phyloP scores from a whole-genome alignment of 495 filamentous ascomycete genomes.

The Pyronema omphalodes region DNA sequence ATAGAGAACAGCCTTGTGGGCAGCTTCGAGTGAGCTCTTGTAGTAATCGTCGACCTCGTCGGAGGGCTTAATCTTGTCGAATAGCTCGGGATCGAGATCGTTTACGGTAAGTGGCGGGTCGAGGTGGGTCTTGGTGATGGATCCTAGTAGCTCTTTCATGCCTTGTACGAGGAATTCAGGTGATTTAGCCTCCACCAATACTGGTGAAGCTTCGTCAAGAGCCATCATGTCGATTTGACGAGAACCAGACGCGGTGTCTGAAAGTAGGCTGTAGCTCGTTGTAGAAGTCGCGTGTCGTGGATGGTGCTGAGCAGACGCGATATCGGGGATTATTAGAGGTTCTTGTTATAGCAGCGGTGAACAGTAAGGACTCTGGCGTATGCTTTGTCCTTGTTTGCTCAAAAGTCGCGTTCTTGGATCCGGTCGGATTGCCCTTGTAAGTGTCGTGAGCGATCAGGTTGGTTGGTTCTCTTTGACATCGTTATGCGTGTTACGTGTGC shows the following conservation, averaged over 20 bases:
- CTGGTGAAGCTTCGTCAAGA: not conserved
- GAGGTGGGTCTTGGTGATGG: slow-evolving; percentile 26
- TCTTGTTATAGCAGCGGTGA: too few relatives aligned
- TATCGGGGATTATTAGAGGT: too few relatives aligned
- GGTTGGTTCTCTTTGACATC: too few relatives aligned
- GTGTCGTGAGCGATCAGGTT: too few relatives aligned
- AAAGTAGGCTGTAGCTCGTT: too few relatives aligned
- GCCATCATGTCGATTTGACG: not conserved
- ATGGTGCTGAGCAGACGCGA: too few relatives aligned
- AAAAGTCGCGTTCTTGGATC: too few relatives aligned
- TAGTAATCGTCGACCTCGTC: slow-evolving; percentile 18
- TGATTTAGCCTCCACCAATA: not conserved
- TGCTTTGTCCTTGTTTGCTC: too few relatives aligned
- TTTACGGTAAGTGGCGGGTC: slow-evolving; percentile 59
- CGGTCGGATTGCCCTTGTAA: too few relatives aligned
- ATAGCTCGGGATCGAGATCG: slow-evolving; percentile 33
- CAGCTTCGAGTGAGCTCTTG: slow-evolving; percentile 17
- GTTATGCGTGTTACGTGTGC: too few relatives aligned
- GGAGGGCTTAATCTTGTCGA: slow-evolving; percentile 26
- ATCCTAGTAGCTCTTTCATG: slow-evolving; percentile 11
- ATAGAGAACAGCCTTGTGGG: slow-evolving; percentile 20
- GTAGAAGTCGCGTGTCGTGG: too few relatives aligned
- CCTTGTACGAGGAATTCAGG: slow-evolving; percentile 8
- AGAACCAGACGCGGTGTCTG: not conserved
- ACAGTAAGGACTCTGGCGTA: too few relatives aligned